Evolutionary conservation across 768 basidiomycete species (phyloP).

Genomic region (Austroboletus eburneus): DNA sequence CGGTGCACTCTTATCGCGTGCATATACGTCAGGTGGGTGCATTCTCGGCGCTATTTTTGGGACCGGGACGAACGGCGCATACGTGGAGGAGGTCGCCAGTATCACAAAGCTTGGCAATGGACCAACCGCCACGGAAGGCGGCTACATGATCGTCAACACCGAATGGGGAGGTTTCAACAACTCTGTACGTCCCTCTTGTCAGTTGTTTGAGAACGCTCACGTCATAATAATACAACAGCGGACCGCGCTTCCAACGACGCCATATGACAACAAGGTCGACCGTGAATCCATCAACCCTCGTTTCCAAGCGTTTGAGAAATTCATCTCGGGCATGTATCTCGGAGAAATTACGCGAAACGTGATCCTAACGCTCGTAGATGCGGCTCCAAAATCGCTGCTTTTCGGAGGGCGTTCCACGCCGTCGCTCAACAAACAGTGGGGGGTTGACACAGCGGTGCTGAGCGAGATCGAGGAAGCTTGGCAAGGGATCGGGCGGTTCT

Average conservation of each 20-base stretch:
- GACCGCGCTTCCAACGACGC: constrained; percentile 77
- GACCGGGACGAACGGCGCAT: constrained; percentile 98
- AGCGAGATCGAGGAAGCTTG: constrained; percentile 78
- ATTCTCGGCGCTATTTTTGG: constrained; percentile 92
- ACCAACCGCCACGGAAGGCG: constrained; percentile 55
- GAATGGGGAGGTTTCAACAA: constrained; percentile 99
- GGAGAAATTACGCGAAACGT: constrained; percentile 90
- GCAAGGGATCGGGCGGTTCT: constrained; percentile 41
- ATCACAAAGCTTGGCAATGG: constrained; percentile 78
- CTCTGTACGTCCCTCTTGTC: constrained; percentile 48
- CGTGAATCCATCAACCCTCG: constrained; percentile 91
- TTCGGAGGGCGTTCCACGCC: constrained; percentile 77
- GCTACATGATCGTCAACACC: constrained; percentile 91
- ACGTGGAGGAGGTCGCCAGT: constrained; percentile 82
- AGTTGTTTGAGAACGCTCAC: background rate
- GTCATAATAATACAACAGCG: constrained; percentile 44
- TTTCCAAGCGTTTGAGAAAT: constrained; percentile 95
- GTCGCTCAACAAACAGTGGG: constrained; percentile 84
- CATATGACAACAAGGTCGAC: constrained; percentile 90
- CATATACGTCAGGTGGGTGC: constrained; percentile 91
- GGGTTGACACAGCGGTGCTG: constrained; percentile 91
- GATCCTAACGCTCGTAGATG: constrained; percentile 77
- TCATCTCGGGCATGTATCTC: constrained; percentile 98
- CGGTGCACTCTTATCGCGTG: constrained; percentile 87
- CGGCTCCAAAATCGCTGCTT: constrained; percentile 63